phyloP scores from a whole-genome alignment of 106 monocot genomes.

The Apostasia shenzhenica region DNA sequence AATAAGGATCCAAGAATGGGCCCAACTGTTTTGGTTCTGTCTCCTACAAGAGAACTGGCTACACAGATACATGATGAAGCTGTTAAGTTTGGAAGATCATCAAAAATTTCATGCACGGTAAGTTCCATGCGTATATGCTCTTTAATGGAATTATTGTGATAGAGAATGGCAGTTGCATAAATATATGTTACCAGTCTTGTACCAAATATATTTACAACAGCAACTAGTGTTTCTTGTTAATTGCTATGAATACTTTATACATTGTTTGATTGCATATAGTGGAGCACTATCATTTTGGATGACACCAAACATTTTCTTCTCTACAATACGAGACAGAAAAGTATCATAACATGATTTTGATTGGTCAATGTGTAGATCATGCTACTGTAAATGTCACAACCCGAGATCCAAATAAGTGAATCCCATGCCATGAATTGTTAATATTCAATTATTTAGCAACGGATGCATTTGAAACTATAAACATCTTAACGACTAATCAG shows the following conservation, averaged over 20 bases:
- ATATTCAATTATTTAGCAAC: too few species aligned
- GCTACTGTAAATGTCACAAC: too few species aligned
- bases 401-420: too few species aligned
- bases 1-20: conserved; percentile 49
- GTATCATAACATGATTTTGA: too few species aligned
- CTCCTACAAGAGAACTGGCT: conserved; percentile 85
- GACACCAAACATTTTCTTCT: too few species aligned
- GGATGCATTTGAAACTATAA: too few species aligned
- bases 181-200: neutral
- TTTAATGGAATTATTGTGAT: neutral
- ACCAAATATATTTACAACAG: too few species aligned
- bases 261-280: neutral
- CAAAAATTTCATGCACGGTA: conserved; percentile 58
- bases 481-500: too few species aligned
- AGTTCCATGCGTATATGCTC: conserved; percentile 13
- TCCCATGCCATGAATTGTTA: too few species aligned
- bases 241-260: neutral
- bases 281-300: neutral
- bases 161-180: neutral
- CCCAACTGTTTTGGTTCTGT: conserved; percentile 66
- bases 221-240: too few species aligned
- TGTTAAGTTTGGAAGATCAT: conserved; percentile 60
- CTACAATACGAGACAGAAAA: too few species aligned
- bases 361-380: too few species aligned
- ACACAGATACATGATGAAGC: conserved; percentile 78